Evolutionary conservation across 2,329 filamentous ascomycete genomes (phyloP).

Genomic region (Escovopsis weberi): DNA sequence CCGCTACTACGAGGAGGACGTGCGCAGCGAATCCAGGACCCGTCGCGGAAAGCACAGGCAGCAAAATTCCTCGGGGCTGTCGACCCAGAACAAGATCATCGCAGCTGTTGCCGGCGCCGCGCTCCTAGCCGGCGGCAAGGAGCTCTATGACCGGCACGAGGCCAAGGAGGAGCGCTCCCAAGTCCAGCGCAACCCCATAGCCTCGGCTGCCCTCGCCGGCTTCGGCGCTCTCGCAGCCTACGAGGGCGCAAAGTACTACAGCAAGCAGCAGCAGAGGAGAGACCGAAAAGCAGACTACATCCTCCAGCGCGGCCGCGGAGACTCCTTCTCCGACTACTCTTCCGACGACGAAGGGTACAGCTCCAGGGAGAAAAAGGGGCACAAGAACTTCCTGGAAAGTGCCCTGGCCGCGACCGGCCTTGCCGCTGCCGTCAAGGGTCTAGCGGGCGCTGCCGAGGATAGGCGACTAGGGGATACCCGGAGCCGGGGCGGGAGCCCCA

Average conservation of each 20-base stretch:
- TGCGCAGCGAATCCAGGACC: conserved; percentile 25
- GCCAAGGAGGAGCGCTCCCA: conserved; percentile 34
- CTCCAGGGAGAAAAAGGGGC: conserved; percentile 41
- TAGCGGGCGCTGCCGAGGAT: conserved; percentile 35
- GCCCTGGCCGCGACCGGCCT: conserved; percentile 47
- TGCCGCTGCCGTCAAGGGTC: conserved; percentile 45
- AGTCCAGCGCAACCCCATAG: conserved; percentile 42
- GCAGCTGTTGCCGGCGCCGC: conserved; percentile 51
- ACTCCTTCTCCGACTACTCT: conserved; percentile 36
- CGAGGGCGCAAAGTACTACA: conserved; percentile 47
- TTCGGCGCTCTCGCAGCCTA: conserved; percentile 51
- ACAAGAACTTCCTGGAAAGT: conserved; percentile 50
- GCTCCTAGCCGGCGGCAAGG: conserved; percentile 50
- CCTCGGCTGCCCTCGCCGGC: conserved; percentile 46
- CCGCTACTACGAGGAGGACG: conserved; percentile 44
- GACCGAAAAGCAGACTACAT: conserved; percentile 39
- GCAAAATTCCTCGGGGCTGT: conserved; percentile 22
- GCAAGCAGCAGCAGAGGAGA: conserved; percentile 43
- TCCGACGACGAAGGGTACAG: conserved; percentile 35
- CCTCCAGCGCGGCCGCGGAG: conserved; percentile 39
- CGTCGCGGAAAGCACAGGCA: conserved; percentile 23
- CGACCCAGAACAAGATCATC: conserved; percentile 51
- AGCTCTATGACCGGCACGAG: conserved; percentile 49
- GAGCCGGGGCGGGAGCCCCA: conserved; percentile 30
- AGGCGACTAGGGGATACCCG: conserved; percentile 23